Conservation (phyloP, 768 basidiomycete genomes). For the Inosperma sp. region DNA sequence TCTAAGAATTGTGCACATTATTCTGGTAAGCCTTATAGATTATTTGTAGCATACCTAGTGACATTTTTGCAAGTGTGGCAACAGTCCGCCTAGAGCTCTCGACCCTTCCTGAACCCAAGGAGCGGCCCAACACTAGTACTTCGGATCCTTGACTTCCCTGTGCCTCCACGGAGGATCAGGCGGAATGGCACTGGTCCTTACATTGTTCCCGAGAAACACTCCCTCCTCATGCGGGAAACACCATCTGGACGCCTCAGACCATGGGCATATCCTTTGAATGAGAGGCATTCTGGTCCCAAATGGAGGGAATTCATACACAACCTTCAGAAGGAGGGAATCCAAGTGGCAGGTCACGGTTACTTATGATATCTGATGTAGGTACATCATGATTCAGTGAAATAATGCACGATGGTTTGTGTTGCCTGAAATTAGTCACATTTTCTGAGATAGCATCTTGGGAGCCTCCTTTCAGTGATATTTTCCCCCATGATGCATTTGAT, state of each 20-base stretch:
- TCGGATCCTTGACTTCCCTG: constrained; percentile 6
- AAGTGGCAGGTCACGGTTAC: too few species aligned
- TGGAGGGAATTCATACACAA: constrained; percentile 1
- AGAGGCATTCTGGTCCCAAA: background rate
- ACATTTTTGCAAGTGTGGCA: background rate
- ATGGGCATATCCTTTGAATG: background rate
- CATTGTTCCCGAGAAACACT: background rate
- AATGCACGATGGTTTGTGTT: too few species aligned
- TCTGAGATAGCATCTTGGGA: too few species aligned
- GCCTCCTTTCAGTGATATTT: too few species aligned
- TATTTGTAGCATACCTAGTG: background rate
- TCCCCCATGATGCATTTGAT: too few species aligned
- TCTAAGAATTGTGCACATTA: background rate
- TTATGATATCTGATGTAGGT: too few species aligned
- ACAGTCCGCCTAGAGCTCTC: constrained; percentile 6
- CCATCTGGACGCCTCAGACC: background rate
- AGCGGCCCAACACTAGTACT: constrained; percentile 3
- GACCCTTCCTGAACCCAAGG: background rate
- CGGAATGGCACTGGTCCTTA: background rate
- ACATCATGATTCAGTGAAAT: too few species aligned
- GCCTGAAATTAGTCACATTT: too few species aligned
- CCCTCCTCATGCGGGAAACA: background rate
- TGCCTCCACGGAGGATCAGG: background rate
- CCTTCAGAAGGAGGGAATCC: background rate
- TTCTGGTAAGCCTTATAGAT: background rate